A percentile compares a stretch with the other conserved stretches of the same genome.
Evolutionary conservation across 495 filamentous ascomycete species (phyloP).

Genomic region (Hypoxylon perforatum): DNA sequence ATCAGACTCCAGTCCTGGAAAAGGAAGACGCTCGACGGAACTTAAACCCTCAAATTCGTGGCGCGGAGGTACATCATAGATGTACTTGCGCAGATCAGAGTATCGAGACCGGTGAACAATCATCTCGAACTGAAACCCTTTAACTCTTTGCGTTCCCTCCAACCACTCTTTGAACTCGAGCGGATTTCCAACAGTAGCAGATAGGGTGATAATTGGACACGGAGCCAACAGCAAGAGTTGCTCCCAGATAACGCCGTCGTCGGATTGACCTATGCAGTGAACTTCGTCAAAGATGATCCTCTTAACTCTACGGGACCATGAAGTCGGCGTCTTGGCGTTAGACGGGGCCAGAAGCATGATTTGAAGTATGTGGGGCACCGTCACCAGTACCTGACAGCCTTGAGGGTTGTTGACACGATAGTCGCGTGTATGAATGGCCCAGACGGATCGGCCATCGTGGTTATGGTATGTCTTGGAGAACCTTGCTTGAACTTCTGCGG

Average conservation of each 20-base stretch:
- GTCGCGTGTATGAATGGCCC: constrained; percentile 83
- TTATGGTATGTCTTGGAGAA: constrained; percentile 69
- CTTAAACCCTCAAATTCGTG: constrained; percentile 69
- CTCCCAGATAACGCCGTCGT: constrained; percentile 85
- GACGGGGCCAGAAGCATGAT: constrained; percentile 78
- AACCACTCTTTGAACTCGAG: constrained; percentile 77
- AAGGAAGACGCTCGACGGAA: constrained; percentile 38
- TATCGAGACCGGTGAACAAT: constrained; percentile 74
- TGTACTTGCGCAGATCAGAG: constrained; percentile 78
- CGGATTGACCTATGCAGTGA: constrained; percentile 81
- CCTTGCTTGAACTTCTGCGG: constrained; percentile 72
- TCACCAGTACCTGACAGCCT: constrained; percentile 79
- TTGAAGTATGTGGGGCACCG: constrained; percentile 80
- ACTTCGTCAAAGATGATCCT: constrained; percentile 87
- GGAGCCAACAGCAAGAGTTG: constrained; percentile 78
- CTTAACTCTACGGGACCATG: constrained; percentile 73
- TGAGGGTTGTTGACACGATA: constrained; percentile 75
- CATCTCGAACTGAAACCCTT: constrained; percentile 67
- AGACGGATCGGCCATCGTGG: constrained; percentile 71
- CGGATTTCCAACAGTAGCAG: constrained; percentile 83
- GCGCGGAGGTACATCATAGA: constrained; percentile 62
- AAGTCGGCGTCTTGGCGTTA: constrained; percentile 63
- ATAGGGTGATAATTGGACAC: constrained; percentile 83
- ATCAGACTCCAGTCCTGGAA: constrained; percentile 50
- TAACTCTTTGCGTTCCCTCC: constrained; percentile 62